Conservation (phyloP, 2,329 filamentous ascomycete genomes). For the Teratosphaeriaceae sp. region DNA sequence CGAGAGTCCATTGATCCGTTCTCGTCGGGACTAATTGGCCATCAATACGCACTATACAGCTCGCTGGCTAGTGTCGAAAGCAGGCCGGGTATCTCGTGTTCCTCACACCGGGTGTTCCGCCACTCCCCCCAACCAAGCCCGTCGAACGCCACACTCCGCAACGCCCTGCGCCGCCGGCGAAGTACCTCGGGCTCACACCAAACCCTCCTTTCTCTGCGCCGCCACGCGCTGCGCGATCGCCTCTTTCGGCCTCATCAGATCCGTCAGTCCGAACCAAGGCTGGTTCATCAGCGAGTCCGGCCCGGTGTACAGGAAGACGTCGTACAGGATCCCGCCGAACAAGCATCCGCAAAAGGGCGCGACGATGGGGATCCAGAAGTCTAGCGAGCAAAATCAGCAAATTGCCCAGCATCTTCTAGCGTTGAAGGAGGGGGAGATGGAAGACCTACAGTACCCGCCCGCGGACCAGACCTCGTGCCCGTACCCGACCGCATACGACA, state of each 20-base stretch:
- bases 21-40: too few species aligned
- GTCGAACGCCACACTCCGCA: too few species aligned
- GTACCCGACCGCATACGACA: conserved; percentile 62
- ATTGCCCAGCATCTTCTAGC: background rate
- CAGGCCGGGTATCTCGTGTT: too few species aligned
- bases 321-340: conserved; percentile 56
- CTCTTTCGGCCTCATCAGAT: conserved; percentile 9
- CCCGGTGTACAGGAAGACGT: conserved; percentile 60
- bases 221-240: conserved; percentile 14
- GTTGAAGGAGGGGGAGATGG: background rate
- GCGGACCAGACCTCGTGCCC: conserved; percentile 56
- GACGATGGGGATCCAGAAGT: conserved; percentile 48
- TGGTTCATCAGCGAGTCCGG: conserved; percentile 52
- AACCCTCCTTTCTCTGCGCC: conserved; percentile 21
- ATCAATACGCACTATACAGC: too few species aligned
- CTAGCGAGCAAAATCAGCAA: background rate
- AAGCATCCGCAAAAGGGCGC: conserved; percentile 45
- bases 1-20: too few species aligned
- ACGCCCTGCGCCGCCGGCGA: background rate
- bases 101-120: too few species aligned
- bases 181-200: conserved; percentile 14
- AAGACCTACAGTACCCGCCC: conserved; percentile 46
- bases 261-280: conserved; percentile 37
- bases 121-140: too few species aligned
- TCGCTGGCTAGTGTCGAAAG: too few species aligned